Base-by-base conservation (phyloP, 73 alveolate genomes). In the Tetrahymena malaccensis region DNA sequence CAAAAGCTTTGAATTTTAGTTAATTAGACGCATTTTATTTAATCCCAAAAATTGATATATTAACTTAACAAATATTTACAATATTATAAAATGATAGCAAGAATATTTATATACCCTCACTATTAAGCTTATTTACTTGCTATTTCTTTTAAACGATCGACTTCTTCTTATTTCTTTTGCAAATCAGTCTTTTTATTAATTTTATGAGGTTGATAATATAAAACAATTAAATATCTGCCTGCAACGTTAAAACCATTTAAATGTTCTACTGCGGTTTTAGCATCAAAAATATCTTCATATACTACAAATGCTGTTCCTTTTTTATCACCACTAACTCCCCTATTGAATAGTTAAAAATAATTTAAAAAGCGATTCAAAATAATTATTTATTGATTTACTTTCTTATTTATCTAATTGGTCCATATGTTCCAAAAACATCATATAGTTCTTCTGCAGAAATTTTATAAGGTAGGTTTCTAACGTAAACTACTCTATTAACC, bases 271-370 rank as follows among this genome's bases (percentile, higher is more conserved):
- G 99, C 99, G 95, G 97, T 99, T 96, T 99, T 99, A 34, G 99
- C 99, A 97, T 99, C 99, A 85, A 96, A 97, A 50, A 99, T 97
- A 95, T 99, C 99, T 43, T 99, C 99, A 96, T 99, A 99, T 35
- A 98, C 99, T 44, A 99, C 99, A 95, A 99, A 99, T 84, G 99
- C 99, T 40, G 99, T 98, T 43, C 99, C 99, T 94, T 98, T 97
- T 27, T 99, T 99, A 85, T 99, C 99, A 94, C 98, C 98, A 31
- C 99, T 84, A n/a, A 97, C 94, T 56, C 99, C 99, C 93, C 99
- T 98, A 97, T 84, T 84, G 85, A 96, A 93, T 94, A 17, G 44
- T 27, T 13, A 22, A 1, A 56, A 33, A n/a, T 12, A 93, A 2
- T 22, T 43, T n/a, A 0, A 27, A 35, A 22, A 44, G 27, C 0